Evolutionary conservation across 2,329 filamentous ascomycete genomes (phyloP).

Genomic region (Fusarium setosum): DNA sequence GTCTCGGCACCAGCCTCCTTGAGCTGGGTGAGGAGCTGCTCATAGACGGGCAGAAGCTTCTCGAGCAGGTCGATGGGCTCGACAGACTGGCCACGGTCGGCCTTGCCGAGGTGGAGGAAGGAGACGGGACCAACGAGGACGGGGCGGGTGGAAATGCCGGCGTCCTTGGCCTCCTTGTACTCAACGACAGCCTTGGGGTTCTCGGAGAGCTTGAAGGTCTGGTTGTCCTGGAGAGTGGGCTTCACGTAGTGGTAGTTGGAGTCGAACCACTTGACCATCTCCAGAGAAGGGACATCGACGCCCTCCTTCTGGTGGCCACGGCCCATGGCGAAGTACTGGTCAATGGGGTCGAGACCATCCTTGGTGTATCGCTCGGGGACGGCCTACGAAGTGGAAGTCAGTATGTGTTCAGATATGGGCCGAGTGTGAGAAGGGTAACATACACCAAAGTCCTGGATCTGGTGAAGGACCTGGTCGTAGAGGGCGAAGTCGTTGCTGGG

Average conservation of each 20-base stretch:
- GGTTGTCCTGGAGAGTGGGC: slow-evolving; percentile 96
- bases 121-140: slow-evolving; percentile 96
- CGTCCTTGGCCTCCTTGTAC: slow-evolving; percentile 98
- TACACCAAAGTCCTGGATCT: slow-evolving; percentile 98
- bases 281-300: slow-evolving; percentile 91
- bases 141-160: slow-evolving; percentile 90
- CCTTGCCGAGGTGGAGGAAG: slow-evolving; percentile 97
- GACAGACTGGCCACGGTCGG: slow-evolving; percentile 93
- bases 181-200: slow-evolving; percentile 94
- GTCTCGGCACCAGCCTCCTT: slow-evolving; percentile 96
- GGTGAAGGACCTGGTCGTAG: slow-evolving; percentile 97
- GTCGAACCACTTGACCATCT: slow-evolving; percentile 99
- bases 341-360: slow-evolving; percentile 86
- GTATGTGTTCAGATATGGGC: background rate
- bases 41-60: slow-evolving; percentile 94
- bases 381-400: slow-evolving; percentile 63
- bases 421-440: slow-evolving; percentile 50
- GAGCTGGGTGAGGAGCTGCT: slow-evolving; percentile 90
- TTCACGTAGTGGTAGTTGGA: slow-evolving; percentile 99
- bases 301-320: slow-evolving; percentile 96
- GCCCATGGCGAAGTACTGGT: slow-evolving; percentile 99
- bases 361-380: slow-evolving; percentile 94
- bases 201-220: slow-evolving; percentile 89
- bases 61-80: slow-evolving; percentile 94
- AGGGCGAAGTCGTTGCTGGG: slow-evolving; percentile 99